These are phyloP conservation scores for Blastocystis sp. DNA, from an alignment of 352 stramenopile genomes.

Conservation along the genomic window DNA sequence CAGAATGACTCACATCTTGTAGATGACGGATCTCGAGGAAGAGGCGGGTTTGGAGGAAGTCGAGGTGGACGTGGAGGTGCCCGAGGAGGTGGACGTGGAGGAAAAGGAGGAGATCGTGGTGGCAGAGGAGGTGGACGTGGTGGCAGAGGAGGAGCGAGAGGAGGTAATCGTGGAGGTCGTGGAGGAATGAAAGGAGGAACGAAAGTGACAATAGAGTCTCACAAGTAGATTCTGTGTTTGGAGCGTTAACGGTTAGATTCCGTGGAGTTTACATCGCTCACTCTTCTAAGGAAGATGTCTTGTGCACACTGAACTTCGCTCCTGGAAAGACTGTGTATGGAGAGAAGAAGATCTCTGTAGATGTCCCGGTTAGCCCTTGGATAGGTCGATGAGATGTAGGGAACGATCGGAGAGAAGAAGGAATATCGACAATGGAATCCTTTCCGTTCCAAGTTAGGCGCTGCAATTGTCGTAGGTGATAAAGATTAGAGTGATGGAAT, in stretches of 20 bases:
- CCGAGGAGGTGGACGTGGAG: conserved; percentile 47
- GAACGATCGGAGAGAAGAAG: conserved; percentile 84
- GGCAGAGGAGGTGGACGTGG: conserved; percentile 64
- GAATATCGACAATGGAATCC: conserved; percentile 99
- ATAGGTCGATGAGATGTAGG: conserved; percentile 64
- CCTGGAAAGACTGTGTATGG: conserved; percentile 96
- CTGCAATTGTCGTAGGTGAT: conserved; percentile 80
- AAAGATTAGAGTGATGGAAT: not conserved
- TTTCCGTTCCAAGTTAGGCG: conserved; percentile 97
- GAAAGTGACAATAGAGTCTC: conserved; percentile 92
- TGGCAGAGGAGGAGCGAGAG: conserved; percentile 69
- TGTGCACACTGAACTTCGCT: conserved; percentile 95
- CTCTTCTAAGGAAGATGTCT: conserved; percentile 90
- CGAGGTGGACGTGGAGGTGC: conserved; percentile 45
- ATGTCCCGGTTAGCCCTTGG: conserved; percentile 66
- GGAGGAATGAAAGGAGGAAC: conserved; percentile 73
- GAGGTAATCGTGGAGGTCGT: conserved; percentile 69
- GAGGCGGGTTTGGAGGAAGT: conserved; percentile 61
- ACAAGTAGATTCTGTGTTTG: conserved; percentile 68
- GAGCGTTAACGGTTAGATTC: conserved; percentile 70
- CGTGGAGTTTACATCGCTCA: conserved; percentile 94
- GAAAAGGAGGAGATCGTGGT: conserved; percentile 62
- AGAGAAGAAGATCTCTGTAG: conserved; percentile 96
- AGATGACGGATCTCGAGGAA: conserved; percentile 65
- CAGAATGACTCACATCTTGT: conserved; percentile 1